These are phyloP conservation scores for Sugiyamaella chiloensis DNA, from an alignment of 805 yeast genomes.

Conservation along the genomic window DNA sequence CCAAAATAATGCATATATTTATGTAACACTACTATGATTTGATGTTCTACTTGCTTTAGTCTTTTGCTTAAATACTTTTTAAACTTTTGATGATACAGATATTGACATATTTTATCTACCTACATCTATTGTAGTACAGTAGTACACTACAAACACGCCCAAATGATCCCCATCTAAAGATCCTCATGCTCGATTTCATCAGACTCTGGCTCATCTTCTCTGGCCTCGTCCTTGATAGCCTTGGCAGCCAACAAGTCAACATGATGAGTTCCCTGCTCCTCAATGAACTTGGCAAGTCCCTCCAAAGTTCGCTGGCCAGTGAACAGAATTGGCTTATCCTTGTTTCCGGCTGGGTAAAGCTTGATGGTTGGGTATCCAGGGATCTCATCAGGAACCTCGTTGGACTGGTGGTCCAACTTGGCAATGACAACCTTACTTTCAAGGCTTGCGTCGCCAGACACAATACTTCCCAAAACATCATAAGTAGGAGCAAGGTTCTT, in stretches of 20 bases:
- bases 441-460: slow-evolving; percentile 48
- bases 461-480: slow-evolving; percentile 79
- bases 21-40: too few relatives aligned
- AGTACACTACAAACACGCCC: not conserved
- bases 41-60: too few relatives aligned
- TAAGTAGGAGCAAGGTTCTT: slow-evolving; percentile 79
- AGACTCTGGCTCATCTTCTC: slow-evolving; percentile 20
- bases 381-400: slow-evolving; percentile 81
- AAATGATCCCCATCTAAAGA: slow-evolving; percentile 1
- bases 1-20: too few relatives aligned
- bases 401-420: slow-evolving; percentile 82
- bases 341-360: slow-evolving; percentile 84
- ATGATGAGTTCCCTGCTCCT: slow-evolving; percentile 59
- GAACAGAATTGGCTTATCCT: slow-evolving; percentile 61
- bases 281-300: slow-evolving; percentile 64
- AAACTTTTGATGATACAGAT: too few relatives aligned
- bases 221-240: slow-evolving; percentile 26
- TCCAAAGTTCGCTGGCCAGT: slow-evolving; percentile 73
- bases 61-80: too few relatives aligned
- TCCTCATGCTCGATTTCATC: slow-evolving; percentile 16
- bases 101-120: too few relatives aligned
- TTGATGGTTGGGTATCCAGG: slow-evolving; percentile 90
- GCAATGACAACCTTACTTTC: slow-evolving; percentile 67
- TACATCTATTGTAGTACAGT: not conserved
- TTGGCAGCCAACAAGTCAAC: slow-evolving; percentile 52